phyloP scores from a whole-genome alignment of 306 rosid species.

The Prunus mira region DNA sequence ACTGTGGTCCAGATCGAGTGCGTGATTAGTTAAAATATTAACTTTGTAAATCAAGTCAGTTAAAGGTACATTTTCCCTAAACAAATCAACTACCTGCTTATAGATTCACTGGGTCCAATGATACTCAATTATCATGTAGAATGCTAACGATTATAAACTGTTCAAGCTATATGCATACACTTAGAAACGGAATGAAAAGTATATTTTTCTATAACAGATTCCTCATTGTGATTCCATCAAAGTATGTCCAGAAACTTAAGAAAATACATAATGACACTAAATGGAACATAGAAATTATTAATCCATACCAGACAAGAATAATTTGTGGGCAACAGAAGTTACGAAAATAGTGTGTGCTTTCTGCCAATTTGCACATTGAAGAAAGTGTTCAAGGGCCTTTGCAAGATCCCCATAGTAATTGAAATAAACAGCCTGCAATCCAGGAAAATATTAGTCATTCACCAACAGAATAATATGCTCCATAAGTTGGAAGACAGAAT shows the following conservation, averaged over 20 bases:
- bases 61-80: neutral
- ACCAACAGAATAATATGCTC: constrained; percentile 19
- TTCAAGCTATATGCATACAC: neutral
- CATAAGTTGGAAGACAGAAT: neutral
- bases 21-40: neutral
- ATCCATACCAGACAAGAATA: constrained; percentile 71
- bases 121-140: neutral
- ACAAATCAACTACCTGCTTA: neutral
- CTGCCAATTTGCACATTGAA: constrained; percentile 85
- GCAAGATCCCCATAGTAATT: constrained; percentile 65
- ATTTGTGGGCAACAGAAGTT: constrained; percentile 66
- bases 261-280: neutral
- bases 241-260: neutral
- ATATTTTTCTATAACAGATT: neutral
- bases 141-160: neutral
- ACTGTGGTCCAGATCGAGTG: neutral
- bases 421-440: constrained; percentile 78
- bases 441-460: constrained; percentile 25
- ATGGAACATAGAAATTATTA: neutral
- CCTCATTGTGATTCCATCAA: neutral
- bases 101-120: neutral
- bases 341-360: constrained; percentile 80
- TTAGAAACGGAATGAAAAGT: neutral
- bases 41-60: neutral
- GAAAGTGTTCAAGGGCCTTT: constrained; percentile 78